Conservation (phyloP, 129 eudicot species). For the Helianthus tuberosus region DNA sequence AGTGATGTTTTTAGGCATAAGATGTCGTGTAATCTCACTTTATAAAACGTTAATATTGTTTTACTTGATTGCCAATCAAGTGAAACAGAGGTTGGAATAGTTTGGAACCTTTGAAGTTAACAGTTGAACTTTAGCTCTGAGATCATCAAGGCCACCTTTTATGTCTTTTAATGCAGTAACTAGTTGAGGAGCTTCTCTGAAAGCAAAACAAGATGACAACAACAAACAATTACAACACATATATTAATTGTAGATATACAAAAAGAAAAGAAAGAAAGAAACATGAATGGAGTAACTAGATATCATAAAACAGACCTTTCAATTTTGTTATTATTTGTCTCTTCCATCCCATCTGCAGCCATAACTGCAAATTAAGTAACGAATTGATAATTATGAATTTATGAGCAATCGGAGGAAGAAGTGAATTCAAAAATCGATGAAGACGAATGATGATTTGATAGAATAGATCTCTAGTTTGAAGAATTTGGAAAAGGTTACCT, state of each 20-base stretch:
- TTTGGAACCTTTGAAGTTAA: slow-evolving; percentile 65
- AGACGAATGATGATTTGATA: no score
- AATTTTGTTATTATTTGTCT: slow-evolving; percentile 23
- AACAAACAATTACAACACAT: background rate
- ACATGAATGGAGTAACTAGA: background rate
- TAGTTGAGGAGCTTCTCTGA: slow-evolving; percentile 78
- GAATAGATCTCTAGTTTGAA: no score
- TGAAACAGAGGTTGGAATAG: background rate
- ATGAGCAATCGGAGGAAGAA: no score
- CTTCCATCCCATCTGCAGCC: slow-evolving; percentile 40
- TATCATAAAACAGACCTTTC: slow-evolving; percentile 32
- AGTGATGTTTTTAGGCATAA: no score
- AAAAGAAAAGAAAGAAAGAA: background rate
- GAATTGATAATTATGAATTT: no score
- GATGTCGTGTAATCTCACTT: no score
- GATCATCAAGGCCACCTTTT: slow-evolving; percentile 71
- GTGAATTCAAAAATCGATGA: no score
- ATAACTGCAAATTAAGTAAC: no score
- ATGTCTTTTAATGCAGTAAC: slow-evolving; percentile 71
- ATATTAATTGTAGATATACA: no score
- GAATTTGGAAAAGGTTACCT: no score
- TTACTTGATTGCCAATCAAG: no score
- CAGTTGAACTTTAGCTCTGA: slow-evolving; percentile 62
- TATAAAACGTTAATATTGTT: no score
- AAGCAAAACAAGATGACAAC: slow-evolving; percentile 10